A percentile compares a stretch with the other conserved stretches of the same genome.
Conservation (phyloP, 192 early-diverging fungal genomes). For the Rhizoclosmatium globosum region DNA sequence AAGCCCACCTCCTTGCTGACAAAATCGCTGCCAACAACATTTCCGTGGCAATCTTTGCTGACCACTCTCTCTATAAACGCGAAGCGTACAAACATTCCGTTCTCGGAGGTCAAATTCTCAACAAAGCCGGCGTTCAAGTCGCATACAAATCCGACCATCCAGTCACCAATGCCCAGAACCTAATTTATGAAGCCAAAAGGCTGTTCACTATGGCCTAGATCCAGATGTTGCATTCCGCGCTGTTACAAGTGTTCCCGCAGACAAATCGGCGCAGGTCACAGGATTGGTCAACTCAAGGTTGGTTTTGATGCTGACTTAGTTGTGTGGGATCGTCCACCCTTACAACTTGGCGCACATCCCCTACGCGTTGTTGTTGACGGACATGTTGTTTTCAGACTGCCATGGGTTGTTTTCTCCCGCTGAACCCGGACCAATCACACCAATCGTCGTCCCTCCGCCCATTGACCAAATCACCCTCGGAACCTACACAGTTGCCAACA, state of each 20-base stretch:
- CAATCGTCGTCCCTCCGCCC: neutral
- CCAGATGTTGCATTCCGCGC: conserved; percentile 64
- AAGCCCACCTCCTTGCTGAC: conserved; percentile 74
- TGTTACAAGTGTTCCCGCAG: conserved; percentile 77
- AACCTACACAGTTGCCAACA: conserved; percentile 51
- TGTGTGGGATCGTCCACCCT: conserved; percentile 75
- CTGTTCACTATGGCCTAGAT: conserved; percentile 74
- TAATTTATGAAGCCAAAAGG: conserved; percentile 83
- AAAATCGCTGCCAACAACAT: conserved; percentile 69
- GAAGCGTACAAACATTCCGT: conserved; percentile 73
- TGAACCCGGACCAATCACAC: too few species aligned
- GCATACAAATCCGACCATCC: conserved; percentile 84
- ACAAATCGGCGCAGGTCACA: conserved; percentile 71
- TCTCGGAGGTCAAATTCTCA: conserved; percentile 65
- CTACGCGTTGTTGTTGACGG: conserved; percentile 80
- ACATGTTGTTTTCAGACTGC: conserved; percentile 2
- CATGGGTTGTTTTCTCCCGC: neutral
- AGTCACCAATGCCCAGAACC: conserved; percentile 70
- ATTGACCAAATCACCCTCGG: neutral
- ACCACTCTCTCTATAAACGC: conserved; percentile 71
- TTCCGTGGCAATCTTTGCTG: conserved; percentile 74
- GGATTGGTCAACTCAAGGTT: conserved; percentile 67
- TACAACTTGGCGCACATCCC: conserved; percentile 77
- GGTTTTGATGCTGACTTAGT: conserved; percentile 86
- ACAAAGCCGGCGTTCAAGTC: conserved; percentile 75